A percentile compares a stretch with the other conserved stretches of the same genome.
Conservation (phyloP, 192 early-diverging fungal genomes). For the Backusella morwellensis region DNA sequence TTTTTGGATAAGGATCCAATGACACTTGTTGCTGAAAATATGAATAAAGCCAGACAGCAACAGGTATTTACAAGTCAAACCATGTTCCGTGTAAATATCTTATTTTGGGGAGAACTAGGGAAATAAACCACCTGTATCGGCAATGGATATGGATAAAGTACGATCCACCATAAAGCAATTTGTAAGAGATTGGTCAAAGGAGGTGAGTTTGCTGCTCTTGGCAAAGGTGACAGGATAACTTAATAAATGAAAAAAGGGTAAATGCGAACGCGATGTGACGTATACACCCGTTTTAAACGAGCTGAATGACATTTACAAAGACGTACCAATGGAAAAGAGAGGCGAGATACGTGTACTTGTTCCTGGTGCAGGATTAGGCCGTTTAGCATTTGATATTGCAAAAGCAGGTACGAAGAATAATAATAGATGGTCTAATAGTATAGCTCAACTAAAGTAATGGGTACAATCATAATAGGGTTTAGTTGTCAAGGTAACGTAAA, state of each 20-base stretch:
- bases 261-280: conserved; percentile 69
- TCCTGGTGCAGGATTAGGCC: conserved; percentile 95
- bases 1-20: conserved; percentile 43
- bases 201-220: not conserved
- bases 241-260: conserved; percentile 46
- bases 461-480: conserved; percentile 44
- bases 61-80: conserved; percentile 23
- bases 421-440: too few species aligned
- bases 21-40: conserved; percentile 23
- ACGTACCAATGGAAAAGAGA: conserved; percentile 36
- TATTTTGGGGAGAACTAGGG: not conserved
- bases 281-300: conserved; percentile 81
- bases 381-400: conserved; percentile 92
- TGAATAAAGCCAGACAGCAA: conserved; percentile 17
- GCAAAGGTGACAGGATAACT: not conserved
- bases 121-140: conserved; percentile 43
- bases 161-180: conserved; percentile 89
- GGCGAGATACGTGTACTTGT: conserved; percentile 75
- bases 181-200: conserved; percentile 88
- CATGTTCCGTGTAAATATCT: not conserved
- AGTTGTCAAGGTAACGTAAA: conserved; percentile 61
- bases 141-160: conserved; percentile 87
- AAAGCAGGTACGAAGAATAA: conserved; percentile 39
- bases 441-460: too few species aligned
- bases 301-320: conserved; percentile 57